Conservation (phyloP, 75 land plant genomes). For the Pseudotsuga menziesii region DNA sequence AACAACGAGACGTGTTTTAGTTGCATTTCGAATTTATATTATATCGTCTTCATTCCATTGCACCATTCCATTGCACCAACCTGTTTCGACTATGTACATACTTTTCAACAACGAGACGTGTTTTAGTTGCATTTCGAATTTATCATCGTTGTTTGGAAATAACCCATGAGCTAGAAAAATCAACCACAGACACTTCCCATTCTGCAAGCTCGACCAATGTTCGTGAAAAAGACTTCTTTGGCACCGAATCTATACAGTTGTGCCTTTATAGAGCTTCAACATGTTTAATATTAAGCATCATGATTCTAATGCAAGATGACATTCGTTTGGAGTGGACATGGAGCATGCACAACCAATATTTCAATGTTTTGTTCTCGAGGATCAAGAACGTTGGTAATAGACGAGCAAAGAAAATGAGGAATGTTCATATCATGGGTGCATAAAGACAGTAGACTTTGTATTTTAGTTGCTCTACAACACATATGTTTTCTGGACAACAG, state of each 20-base stretch:
- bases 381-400: too few relatives aligned
- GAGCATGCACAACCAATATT: background rate
- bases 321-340: conserved; percentile 6
- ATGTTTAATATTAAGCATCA: conserved; percentile 13
- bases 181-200: background rate
- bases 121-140: conserved; percentile 48
- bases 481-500: too few relatives aligned
- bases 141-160: conserved; percentile 44
- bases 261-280: conserved; percentile 34
- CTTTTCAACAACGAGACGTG: conserved; percentile 19
- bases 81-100: conserved; percentile 10
- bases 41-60: too few relatives aligned
- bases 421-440: too few relatives aligned
- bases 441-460: too few relatives aligned
- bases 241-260: conserved; percentile 21
- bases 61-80: background rate
- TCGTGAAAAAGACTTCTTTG: conserved; percentile 45
- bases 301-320: conserved; percentile 16
- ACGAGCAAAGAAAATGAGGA: too few relatives aligned
- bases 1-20: conserved; percentile 28
- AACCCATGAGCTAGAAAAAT: conserved; percentile 29
- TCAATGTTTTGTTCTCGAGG: too few relatives aligned
- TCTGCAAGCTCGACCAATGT: conserved; percentile 20
- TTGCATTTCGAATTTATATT: conserved; percentile 32
- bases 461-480: too few relatives aligned